phyloP scores from a whole-genome alignment of 305 asterid species.

The Lippia alba region DNA sequence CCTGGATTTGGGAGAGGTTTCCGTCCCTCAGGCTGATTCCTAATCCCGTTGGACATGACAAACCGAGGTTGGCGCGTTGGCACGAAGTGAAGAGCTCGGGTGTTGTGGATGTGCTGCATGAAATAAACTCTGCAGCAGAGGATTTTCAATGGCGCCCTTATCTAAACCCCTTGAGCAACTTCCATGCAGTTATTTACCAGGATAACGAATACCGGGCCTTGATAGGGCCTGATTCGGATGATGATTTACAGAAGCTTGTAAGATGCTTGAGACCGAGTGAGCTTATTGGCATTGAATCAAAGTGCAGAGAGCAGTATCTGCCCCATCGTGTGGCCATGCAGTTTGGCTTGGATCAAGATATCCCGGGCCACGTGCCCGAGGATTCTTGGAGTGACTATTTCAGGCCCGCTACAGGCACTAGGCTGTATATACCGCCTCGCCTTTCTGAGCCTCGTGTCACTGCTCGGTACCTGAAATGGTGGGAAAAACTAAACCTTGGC shows the following conservation, averaged over 20 bases:
- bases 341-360: conserved; percentile 60
- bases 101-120: background rate
- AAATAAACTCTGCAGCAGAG: conserved; percentile 17
- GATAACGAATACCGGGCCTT: conserved; percentile 26
- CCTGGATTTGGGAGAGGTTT: conserved; percentile 36
- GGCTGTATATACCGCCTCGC: conserved; percentile 41
- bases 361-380: background rate
- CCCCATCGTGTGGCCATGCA: conserved; percentile 63
- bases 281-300: conserved; percentile 39
- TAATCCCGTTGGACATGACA: background rate
- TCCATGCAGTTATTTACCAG: background rate
- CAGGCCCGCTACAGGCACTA: conserved; percentile 36
- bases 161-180: background rate
- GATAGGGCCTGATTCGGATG: conserved; percentile 8
- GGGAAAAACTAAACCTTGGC: conserved; percentile 33
- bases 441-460: conserved; percentile 42
- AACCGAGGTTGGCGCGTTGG: conserved; percentile 45
- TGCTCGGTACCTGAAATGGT: conserved; percentile 39
- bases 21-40: conserved; percentile 27
- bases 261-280: conserved; percentile 45
- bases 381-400: conserved; percentile 49
- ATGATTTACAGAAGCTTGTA: conserved; percentile 31
- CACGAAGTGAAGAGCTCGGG: conserved; percentile 12
- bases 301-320: conserved; percentile 42
- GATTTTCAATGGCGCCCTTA: conserved; percentile 49